Evolutionary conservation across 495 filamentous ascomycete genomes (phyloP).

Genomic region (Chaetomium tenue): DNA sequence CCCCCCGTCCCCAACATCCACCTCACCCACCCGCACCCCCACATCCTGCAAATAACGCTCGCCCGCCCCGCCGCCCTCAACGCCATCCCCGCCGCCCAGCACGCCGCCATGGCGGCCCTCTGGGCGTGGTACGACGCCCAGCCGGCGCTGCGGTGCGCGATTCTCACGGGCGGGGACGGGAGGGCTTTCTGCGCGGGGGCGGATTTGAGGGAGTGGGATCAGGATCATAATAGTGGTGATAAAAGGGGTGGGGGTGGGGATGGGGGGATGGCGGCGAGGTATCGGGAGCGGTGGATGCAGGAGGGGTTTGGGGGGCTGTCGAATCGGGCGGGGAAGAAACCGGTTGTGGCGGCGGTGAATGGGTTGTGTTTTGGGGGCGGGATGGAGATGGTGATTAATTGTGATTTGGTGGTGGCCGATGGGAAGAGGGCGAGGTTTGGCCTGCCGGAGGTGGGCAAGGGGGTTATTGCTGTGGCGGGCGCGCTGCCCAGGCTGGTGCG

Average conservation of each 20-base stretch:
- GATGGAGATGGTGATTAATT: constrained; percentile 71
- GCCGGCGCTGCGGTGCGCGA: constrained; percentile 53
- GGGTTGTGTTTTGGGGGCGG: constrained; percentile 74
- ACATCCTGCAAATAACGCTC: constrained; percentile 61
- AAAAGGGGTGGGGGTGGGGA: too few relatives aligned
- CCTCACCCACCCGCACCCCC: constrained; percentile 54
- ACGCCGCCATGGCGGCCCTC: constrained; percentile 51
- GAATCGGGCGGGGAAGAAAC: constrained; percentile 58
- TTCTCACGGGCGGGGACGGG: constrained; percentile 53
- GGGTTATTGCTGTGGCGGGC: constrained; percentile 71
- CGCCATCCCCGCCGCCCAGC: constrained; percentile 51
- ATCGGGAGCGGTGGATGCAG: constrained; percentile 17
- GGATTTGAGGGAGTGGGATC: constrained; percentile 54
- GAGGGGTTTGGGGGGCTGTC: constrained; percentile 52
- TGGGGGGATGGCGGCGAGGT: constrained; percentile 10
- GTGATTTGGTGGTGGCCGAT: constrained; percentile 67
- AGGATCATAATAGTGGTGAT: constrained; percentile 40
- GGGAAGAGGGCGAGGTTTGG: constrained; percentile 58
- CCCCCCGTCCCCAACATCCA: constrained; percentile 35
- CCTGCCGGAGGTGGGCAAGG: constrained; percentile 69
- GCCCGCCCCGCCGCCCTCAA: constrained; percentile 60
- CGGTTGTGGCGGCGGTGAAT: constrained; percentile 77
- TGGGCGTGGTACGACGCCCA: constrained; percentile 60
- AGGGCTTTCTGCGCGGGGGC: constrained; percentile 59
- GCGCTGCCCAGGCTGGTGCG: constrained; percentile 70